Evolutionary conservation across 345 rosid genomes (phyloP), one percentile per base, ranked within the genome.

Genomic region (Boechera retrofracta): DNA sequence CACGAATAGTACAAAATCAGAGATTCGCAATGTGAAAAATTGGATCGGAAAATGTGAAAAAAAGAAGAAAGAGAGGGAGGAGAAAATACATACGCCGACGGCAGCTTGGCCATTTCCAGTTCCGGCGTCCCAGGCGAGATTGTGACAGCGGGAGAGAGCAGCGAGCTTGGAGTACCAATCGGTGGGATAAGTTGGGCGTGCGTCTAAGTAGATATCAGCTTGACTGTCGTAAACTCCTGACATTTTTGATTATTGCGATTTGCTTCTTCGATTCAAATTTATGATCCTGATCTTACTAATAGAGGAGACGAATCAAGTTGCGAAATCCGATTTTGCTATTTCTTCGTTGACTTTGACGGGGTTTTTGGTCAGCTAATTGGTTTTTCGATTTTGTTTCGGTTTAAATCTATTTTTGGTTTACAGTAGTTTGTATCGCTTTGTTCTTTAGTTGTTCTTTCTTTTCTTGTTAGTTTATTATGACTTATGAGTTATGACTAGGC

Each of bases 41-140:
- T 26, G 33, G 45, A 56, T 71, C 54, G 38, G 28, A 18, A 10
- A 42, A 8, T 28, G 7, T 64, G 15, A 44, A 7, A 42, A 7
- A 13, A 11, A 18, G 1, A 33, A 33, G 4, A 51, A 29, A 39
- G 5, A 28, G n/a, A 26, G 3, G 29, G 3, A 26, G 10, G 5
- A 16, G 45, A 68, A 33, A 64, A 53, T 44, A 80, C 80, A 47
- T 4, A 91, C 93, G 31, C 84, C 84, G 53, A 78, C 45, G 12
- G 90, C 84, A 2, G 94, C 97, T 82, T 89, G 94, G 53, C 97
- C 97, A 65, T 83, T 88, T 53, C 97, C 88, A 7, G 88, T 85
- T 69, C 92, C 93, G 71, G 76, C 91, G 49, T 89, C 93, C 90
- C 87, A 87, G 54, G 95, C 91, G 39, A 86, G 77, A 44, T 72